phyloP scores from a whole-genome alignment of 768 basidiomycete genomes.

The Boletus tylopilopsis region DNA sequence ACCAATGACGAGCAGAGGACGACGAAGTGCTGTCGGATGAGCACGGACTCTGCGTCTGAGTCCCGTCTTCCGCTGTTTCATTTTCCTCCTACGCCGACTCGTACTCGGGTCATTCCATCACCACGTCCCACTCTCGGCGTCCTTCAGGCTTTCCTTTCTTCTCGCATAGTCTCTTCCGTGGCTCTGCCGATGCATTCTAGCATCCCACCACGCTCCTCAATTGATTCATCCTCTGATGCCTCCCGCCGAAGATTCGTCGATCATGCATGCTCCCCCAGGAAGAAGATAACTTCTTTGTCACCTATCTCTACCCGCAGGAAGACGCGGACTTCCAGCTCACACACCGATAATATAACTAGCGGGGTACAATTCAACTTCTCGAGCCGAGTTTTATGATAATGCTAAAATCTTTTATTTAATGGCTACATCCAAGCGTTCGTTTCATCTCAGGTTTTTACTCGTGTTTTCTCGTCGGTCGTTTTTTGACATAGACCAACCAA shows the following conservation, averaged over 20 bases:
- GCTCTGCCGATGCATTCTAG: slow-evolving; percentile 61
- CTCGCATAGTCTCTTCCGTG: slow-evolving; percentile 51
- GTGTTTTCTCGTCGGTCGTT: neutral
- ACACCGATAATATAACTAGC: slow-evolving; percentile 20
- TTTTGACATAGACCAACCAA: slow-evolving; percentile 17
- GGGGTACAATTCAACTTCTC: slow-evolving; percentile 15
- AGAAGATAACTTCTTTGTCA: slow-evolving; percentile 56
- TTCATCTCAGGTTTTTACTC: slow-evolving; percentile 7
- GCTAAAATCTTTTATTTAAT: slow-evolving; percentile 31
- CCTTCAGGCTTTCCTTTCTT: slow-evolving; percentile 66
- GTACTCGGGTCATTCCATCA: slow-evolving; percentile 55
- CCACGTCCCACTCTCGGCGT: slow-evolving; percentile 54
- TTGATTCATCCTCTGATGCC: slow-evolving; percentile 71
- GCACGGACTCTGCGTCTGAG: slow-evolving; percentile 48
- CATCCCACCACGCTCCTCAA: slow-evolving; percentile 72
- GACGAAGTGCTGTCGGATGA: slow-evolving; percentile 72
- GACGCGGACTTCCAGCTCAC: slow-evolving; percentile 25
- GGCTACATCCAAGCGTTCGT: neutral
- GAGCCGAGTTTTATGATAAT: slow-evolving; percentile 33
- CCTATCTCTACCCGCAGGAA: slow-evolving; percentile 48
- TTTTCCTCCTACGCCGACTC: slow-evolving; percentile 60
- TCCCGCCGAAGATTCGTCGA: slow-evolving; percentile 56
- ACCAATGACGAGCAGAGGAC: slow-evolving; percentile 34
- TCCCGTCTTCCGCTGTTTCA: slow-evolving; percentile 62
- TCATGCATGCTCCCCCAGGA: slow-evolving; percentile 60